Evolutionary conservation across 768 basidiomycete species (phyloP).

Genomic region (Tulasnella sp.): DNA sequence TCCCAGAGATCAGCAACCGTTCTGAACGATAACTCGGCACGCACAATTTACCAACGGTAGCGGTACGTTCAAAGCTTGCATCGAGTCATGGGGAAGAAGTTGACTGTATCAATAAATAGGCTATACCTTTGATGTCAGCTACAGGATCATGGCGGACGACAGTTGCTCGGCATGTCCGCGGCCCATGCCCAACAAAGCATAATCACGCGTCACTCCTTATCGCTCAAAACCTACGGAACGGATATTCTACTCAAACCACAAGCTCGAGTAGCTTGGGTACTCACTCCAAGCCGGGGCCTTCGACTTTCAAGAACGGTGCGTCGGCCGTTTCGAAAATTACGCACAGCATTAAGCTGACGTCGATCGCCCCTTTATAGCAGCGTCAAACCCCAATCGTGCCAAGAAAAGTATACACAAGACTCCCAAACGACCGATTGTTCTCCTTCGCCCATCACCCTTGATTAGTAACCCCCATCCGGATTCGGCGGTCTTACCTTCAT

Average conservation of each 20-base stretch:
- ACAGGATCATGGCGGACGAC: background rate
- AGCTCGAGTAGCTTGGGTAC: background rate
- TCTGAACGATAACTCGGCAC: too few relatives aligned
- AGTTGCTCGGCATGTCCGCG: background rate
- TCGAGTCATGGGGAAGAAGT: too few relatives aligned
- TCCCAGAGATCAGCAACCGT: too few relatives aligned
- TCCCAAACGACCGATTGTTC: background rate
- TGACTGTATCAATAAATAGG: too few relatives aligned
- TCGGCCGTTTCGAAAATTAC: background rate
- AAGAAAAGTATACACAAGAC: background rate
- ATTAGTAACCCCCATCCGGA: background rate
- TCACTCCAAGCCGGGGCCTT: background rate
- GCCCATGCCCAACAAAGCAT: background rate
- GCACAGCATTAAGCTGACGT: background rate
- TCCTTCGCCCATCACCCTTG: background rate
- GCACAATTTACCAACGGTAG: too few relatives aligned
- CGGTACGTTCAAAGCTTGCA: too few relatives aligned
- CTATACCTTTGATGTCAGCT: background rate
- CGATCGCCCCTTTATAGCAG: background rate
- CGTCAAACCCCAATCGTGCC: slow-evolving; percentile 19
- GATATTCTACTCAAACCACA: background rate
- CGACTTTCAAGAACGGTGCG: background rate
- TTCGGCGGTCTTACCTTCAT: slow-evolving; percentile 21
- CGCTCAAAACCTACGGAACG: background rate
- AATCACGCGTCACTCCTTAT: background rate